A percentile compares a stretch with the other conserved stretches of the same genome.
Conservation (phyloP, 2,329 filamentous ascomycete genomes). For the Hysterium pulicare region DNA sequence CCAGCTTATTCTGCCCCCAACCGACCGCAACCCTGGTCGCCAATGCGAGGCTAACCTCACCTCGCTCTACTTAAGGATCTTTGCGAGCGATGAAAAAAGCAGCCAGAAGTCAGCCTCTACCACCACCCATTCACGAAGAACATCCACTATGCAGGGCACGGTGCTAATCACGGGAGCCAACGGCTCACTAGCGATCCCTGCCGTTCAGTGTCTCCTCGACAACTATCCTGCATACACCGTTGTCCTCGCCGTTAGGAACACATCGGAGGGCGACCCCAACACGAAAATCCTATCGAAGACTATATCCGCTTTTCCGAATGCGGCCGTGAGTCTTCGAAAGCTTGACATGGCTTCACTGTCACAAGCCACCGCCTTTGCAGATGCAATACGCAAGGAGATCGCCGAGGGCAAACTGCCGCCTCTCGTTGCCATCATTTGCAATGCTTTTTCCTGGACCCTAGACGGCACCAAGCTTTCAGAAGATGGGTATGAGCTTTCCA, state of each 20-base stretch:
- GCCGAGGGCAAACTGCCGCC: conserved; percentile 2
- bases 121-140: no score
- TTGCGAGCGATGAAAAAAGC: no score
- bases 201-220: conserved; percentile 14
- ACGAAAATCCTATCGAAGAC: conserved; percentile 13
- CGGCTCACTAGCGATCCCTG: conserved; percentile 19
- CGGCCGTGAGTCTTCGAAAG: conserved; percentile 10
- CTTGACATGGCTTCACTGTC: conserved; percentile 16
- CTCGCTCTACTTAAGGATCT: no score
- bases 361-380: conserved; percentile 12
- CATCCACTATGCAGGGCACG: conserved; percentile 11
- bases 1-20: no score
- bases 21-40: no score
- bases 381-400: conserved; percentile 7
- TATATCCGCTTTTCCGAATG: conserved; percentile 10
- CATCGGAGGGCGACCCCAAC: conserved; percentile 14
- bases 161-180: conserved; percentile 23
- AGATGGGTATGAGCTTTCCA: conserved; percentile 10
- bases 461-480: not conserved
- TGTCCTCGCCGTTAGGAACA: conserved; percentile 19
- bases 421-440: conserved; percentile 7
- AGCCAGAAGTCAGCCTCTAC: no score
- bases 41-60: no score
- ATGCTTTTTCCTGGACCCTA: conserved; percentile 10
- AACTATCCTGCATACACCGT: conserved; percentile 12